Evolutionary conservation across 352 stramenopile species (phyloP), one percentile per base, ranked within the genome.

Genomic region (Pythium sukuiense): DNA sequence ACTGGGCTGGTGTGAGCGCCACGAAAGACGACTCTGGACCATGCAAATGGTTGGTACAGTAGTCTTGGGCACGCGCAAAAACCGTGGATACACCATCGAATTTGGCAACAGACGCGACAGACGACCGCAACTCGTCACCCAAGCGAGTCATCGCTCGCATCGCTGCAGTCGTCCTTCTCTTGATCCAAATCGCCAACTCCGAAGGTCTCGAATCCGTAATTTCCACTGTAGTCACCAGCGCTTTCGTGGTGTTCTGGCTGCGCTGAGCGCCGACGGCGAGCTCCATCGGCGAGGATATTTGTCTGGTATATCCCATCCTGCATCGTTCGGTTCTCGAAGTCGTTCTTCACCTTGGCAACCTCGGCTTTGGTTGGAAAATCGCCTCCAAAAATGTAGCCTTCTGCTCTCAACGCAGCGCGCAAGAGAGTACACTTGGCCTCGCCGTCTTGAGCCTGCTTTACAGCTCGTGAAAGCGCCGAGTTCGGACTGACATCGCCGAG

Each of bases 161-260:
- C 64, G 32, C 64, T 66, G 24, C 56, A 46, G 24, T 66, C 58
- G 5, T 71, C 52, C 29, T 71, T 71, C 16, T 71, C 64, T 13
- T 53, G 43, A 9, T 63, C 64, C 0, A 30, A 55, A 8, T 43
- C 48, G 9, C 41, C 9, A 24, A 24, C 20, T 24, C 20, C 20
- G 20, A 24, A 24, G 20, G 20, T 24, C 20, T 24, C 20, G 20
- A 24, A 24, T 24, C 20, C 20, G 20, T 24, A 24, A 24, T 14
- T 37, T 9, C n/a, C 33, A 3, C 20, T 48, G 1, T 16, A 41
- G n/a, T 24, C 54, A 16, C 3, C 26, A 62, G 29, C 45, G 8
- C 3, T 11, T 29, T 14, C 18, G 14, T 3, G 2, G 12, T 14
- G 20, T 24, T 24, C 20, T 24, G 20, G 20, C 20, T 24, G 4